Base-by-base conservation (phyloP, 306 rosid genomes). In the Prunus persica region DNA sequence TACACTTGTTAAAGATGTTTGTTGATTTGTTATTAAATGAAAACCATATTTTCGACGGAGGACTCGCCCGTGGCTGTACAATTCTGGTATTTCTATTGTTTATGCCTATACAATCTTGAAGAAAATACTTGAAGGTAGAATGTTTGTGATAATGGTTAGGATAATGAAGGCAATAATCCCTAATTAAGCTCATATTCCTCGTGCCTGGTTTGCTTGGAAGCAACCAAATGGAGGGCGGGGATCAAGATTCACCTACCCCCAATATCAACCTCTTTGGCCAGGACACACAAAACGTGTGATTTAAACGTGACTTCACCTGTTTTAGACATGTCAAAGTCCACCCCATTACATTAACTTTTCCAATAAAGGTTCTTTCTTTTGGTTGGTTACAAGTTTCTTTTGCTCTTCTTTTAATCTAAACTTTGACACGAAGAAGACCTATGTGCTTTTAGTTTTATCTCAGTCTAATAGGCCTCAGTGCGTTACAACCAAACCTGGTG, bases 401-500 rank as follows among this genome's bases (percentile, higher is more conserved):
- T 34, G 76, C 25, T 32, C 28, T 19, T 63, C 2, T 62, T 60
- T 71, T 80, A n/a, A 18, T 57, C 24, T 60, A 46, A 25, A 46
- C 22, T 69, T 55, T 32, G 76, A 51, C 82, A 46, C 71, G 34
- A 4, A 4, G 38, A 15, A 10, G 45, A 65, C n/a, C 67, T 38
- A 32, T 55, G 10, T 47, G 16, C 27, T 46, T 51, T 4, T 38
- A 52, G 57, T 46, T 28, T 49, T 43, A 25, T 34, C 66, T 18
- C 2, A 12, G 9, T n/a, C 5, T 18, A 9, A 38, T 76, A 4
- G 19, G 4, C 67, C 1, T 18, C 67, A 0, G 16, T 91, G 92
- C 87, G 82, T 79, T 82, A 56, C 91, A 87, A 51, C 80, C 83
- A 73, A 85, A 84, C 82, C 41, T 28, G 82, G 75, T 67, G 83